Percentiles rank a stretch among this genome's conserved stretches.
These are phyloP conservation scores for Apiospora hydei DNA, from an alignment of 2,329 filamentous ascomycete species.

Conservation along the genomic window DNA sequence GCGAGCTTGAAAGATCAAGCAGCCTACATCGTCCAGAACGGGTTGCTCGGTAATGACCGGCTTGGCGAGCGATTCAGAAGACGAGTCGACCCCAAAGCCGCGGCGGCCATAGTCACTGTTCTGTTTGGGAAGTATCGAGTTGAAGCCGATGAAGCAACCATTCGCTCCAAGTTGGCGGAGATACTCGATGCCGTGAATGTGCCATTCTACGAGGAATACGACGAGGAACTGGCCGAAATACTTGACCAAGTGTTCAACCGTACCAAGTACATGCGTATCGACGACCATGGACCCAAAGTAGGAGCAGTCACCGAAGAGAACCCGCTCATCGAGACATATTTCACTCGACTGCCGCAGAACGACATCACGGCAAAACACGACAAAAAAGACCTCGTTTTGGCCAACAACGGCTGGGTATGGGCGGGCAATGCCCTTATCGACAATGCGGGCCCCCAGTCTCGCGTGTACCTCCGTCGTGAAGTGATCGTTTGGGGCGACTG, in stretches of 20 bases:
- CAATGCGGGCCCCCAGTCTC: conserved; percentile 88
- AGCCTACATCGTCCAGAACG: conserved; percentile 72
- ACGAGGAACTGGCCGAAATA: conserved; percentile 81
- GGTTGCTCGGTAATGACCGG: conserved; percentile 72
- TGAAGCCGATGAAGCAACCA: conserved; percentile 58
- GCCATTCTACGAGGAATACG: conserved; percentile 90
- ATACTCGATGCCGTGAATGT: conserved; percentile 87
- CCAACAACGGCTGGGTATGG: conserved; percentile 99
- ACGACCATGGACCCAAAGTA: conserved; percentile 86
- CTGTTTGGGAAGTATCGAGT: conserved; percentile 72
- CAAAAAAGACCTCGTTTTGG: conserved; percentile 78
- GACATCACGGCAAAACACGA: conserved; percentile 79
- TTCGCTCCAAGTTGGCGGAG: conserved; percentile 62
- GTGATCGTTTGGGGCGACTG: conserved; percentile 99
- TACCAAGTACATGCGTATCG: conserved; percentile 93
- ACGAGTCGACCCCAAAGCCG: conserved; percentile 71
- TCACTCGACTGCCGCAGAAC: conserved; percentile 85
- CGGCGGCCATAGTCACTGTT: conserved; percentile 71
- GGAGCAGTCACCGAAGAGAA: conserved; percentile 79
- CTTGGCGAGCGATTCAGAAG: conserved; percentile 84
- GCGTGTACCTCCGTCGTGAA: conserved; percentile 93
- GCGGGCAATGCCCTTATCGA: conserved; percentile 93
- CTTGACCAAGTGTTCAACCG: conserved; percentile 92
- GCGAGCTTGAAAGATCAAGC: conserved; percentile 59
- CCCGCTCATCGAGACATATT: conserved; percentile 92